Conservation (phyloP, 2,329 filamentous ascomycete genomes). For the Alternaria brassicae region DNA sequence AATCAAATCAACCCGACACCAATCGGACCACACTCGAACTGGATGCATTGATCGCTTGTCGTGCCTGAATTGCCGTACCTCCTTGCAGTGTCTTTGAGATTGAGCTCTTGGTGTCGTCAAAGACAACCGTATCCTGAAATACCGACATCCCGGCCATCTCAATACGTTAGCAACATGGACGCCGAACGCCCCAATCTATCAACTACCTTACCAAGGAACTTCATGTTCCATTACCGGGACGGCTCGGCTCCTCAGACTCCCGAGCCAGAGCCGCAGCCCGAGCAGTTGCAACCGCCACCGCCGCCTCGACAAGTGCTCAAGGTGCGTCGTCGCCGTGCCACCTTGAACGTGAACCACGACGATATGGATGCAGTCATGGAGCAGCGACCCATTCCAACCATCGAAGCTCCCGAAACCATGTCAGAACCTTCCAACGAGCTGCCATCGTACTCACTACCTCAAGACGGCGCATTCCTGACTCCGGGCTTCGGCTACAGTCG, state of each 20-base stretch:
- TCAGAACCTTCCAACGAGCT: constrained; percentile 37
- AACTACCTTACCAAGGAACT: constrained; percentile 59
- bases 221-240: constrained; percentile 59
- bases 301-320: constrained; percentile 58
- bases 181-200: constrained; percentile 56
- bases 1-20: constrained; percentile 19
- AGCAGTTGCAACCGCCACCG: constrained; percentile 51
- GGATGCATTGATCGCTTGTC: constrained; percentile 22
- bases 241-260: constrained; percentile 55
- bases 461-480: constrained; percentile 52
- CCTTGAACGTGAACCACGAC: constrained; percentile 35
- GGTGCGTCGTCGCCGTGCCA: constrained; percentile 56
- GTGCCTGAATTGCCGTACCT: constrained; percentile 20
- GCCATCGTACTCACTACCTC: constrained; percentile 29
- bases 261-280: constrained; percentile 51
- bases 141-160: constrained; percentile 7
- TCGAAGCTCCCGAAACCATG: constrained; percentile 56
- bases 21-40: constrained; percentile 21
- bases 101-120: constrained; percentile 20
- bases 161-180: constrained; percentile 44
- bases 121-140: constrained; percentile 16
- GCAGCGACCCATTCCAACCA: constrained; percentile 55
- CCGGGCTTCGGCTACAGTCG: constrained; percentile 49
- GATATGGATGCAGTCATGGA: constrained; percentile 37
- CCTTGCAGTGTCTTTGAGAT: constrained; percentile 39